Conservation (phyloP, 176 grass and related monocot genomes). For the Elaeis guineensis region DNA sequence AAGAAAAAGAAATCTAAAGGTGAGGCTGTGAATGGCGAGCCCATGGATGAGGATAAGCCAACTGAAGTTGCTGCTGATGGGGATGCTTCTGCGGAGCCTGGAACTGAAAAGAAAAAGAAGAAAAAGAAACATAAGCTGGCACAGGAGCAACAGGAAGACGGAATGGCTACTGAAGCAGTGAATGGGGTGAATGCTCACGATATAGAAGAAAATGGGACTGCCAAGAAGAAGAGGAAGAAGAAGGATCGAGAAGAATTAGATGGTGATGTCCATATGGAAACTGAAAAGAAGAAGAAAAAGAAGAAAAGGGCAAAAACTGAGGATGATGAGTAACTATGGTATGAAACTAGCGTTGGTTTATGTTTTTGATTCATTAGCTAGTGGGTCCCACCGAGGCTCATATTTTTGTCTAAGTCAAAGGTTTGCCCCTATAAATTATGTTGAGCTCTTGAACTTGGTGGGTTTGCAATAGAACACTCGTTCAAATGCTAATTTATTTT, state of each 20-base stretch:
- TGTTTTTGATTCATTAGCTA: no score
- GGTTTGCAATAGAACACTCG: no score
- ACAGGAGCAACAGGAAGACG: conserved; percentile 27
- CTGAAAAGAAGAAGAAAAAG: conserved; percentile 52
- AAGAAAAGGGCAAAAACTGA: conserved; percentile 43
- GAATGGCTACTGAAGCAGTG: background rate
- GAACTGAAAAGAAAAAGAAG: conserved; percentile 61
- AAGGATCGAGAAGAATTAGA: conserved; percentile 22
- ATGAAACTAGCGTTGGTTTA: no score
- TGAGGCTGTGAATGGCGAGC: conserved; percentile 25
- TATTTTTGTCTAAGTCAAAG: no score
- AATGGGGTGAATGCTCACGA: conserved; percentile 23
- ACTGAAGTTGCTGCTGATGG: conserved; percentile 12
- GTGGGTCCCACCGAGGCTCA: no score
- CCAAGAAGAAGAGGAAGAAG: conserved; percentile 66
- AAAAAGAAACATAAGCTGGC: conserved; percentile 67
- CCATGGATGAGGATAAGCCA: conserved; percentile 54
- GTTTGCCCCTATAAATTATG: no score
- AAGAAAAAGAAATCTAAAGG: conserved; percentile 66
- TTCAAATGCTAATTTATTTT: no score
- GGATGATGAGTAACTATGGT: conserved; percentile 13
- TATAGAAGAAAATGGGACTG: conserved; percentile 28
- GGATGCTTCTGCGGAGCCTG: conserved; percentile 30
- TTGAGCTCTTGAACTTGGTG: no score
- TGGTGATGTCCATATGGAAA: conserved; percentile 24